phyloP scores from a whole-genome alignment of 2,329 filamentous ascomycete genomes.

The Pestalotiopsis sp. region DNA sequence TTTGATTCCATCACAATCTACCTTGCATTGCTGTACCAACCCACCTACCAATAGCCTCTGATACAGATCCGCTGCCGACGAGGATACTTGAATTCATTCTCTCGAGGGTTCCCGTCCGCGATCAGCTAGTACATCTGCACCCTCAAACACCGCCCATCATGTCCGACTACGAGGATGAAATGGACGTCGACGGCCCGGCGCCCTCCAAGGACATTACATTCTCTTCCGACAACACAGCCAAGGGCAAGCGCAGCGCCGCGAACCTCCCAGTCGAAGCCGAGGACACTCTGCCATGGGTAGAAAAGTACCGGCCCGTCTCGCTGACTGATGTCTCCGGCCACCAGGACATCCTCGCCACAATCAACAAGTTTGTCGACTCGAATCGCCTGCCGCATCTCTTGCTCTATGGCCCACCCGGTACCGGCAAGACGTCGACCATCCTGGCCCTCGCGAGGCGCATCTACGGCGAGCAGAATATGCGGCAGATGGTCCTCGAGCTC shows the following conservation, averaged over 20 bases:
- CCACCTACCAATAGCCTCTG: not conserved
- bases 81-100: not conserved
- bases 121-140: not conserved
- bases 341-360: slow-evolving; percentile 94
- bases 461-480: slow-evolving; percentile 89
- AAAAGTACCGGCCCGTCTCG: slow-evolving; percentile 91
- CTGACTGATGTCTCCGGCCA: slow-evolving; percentile 94
- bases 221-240: slow-evolving; percentile 72
- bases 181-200: slow-evolving; percentile 59
- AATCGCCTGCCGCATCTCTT: slow-evolving; percentile 95
- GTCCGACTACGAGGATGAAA: slow-evolving; percentile 64
- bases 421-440: slow-evolving; percentile 96
- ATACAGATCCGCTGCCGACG: not conserved
- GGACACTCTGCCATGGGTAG: slow-evolving; percentile 95
- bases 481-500: slow-evolving; percentile 97
- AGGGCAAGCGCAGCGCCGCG: slow-evolving; percentile 89
- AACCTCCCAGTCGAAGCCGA: slow-evolving; percentile 93
- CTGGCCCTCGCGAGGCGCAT: slow-evolving; percentile 90
- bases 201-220: slow-evolving; percentile 61
- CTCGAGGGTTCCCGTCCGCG: not conserved
- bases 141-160: slow-evolving; percentile 36
- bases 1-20: not conserved
- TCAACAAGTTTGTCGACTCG: slow-evolving; percentile 95
- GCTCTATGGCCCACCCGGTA: slow-evolving; percentile 94
- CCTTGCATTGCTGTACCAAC: not conserved